These are phyloP conservation scores for Theileria annulata DNA, from an alignment of 169 alveolate species.

Conservation along the genomic window DNA sequence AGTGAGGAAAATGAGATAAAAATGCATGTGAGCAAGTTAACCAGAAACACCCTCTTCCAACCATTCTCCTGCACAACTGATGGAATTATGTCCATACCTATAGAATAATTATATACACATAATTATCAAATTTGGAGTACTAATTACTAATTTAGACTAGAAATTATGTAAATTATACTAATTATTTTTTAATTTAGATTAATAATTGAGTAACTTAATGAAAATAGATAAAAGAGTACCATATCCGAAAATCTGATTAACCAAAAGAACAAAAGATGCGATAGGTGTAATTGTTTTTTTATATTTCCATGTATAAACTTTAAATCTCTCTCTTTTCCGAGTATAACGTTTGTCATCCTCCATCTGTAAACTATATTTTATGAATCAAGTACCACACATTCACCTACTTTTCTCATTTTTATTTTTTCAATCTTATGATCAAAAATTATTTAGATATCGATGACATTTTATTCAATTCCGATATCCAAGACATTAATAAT, in stretches of 20 bases:
- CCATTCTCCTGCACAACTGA: constrained; percentile 72
- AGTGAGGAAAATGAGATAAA: constrained; percentile 72
- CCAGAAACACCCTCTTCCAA: constrained; percentile 69
- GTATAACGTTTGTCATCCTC: constrained; percentile 27
- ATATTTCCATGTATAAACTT: constrained; percentile 79
- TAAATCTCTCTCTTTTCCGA: constrained; percentile 69
- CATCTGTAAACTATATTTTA: background rate
- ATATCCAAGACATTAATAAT: background rate
- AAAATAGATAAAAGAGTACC: constrained; percentile 31
- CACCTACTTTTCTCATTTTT: too few species aligned
- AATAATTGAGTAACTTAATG: background rate
- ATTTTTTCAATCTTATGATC: background rate
- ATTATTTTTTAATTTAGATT: background rate
- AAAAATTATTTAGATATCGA: background rate
- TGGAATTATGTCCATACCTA: constrained; percentile 76
- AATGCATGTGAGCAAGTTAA: constrained; percentile 63
- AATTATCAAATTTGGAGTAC: background rate
- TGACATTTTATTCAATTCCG: background rate
- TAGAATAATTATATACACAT: constrained; percentile 12
- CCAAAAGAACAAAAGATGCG: constrained; percentile 73
- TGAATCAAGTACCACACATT: background rate
- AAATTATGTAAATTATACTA: background rate
- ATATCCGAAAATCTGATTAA: constrained; percentile 75
- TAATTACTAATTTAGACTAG: background rate
- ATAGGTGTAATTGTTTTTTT: constrained; percentile 76